phyloP scores from a whole-genome alignment of 139 green algal species.

The Edaphochlamys debaryana region DNA sequence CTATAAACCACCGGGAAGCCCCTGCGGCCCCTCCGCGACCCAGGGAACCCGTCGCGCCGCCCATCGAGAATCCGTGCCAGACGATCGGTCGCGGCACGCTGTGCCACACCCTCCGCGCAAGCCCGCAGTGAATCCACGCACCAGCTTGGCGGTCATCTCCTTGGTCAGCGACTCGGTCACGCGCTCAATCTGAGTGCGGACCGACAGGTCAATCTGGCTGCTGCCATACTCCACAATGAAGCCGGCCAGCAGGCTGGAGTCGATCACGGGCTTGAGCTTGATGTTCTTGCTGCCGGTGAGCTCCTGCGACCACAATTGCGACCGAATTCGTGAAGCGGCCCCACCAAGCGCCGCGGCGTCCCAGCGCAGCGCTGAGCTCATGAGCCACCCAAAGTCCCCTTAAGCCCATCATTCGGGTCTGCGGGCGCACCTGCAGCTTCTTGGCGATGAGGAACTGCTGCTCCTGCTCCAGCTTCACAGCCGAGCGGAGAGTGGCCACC shows the following conservation, averaged over 20 bases:
- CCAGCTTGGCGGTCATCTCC: conserved; percentile 49
- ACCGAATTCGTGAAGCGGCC: no score
- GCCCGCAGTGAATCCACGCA: no score
- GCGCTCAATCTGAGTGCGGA: conserved; percentile 92
- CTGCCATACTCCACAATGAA: conserved; percentile 97
- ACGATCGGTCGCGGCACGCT: no score
- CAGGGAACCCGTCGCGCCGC: no score
- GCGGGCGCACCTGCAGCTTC: conserved; percentile 85
- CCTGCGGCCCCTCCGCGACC: no score
- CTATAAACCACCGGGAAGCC: no score
- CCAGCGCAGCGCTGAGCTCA: no score
- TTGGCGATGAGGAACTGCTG: conserved; percentile 99
- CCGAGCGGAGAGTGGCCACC: conserved; percentile 92
- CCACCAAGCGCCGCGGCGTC: no score
- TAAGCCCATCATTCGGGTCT: no score
- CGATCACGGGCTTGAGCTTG: conserved; percentile 98
- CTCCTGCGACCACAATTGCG: conserved; percentile 70
- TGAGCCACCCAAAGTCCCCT: no score
- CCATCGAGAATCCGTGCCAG: no score
- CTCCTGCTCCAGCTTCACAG: conserved; percentile 98
- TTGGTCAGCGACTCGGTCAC: conserved; percentile 65
- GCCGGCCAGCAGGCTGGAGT: conserved; percentile 93
- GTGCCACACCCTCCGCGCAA: no score
- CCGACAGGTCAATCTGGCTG: conserved; percentile 95
- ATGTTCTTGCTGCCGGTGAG: conserved; percentile 99